Evolutionary conservation across 1,284 basidiomycete species (phyloP).

Genomic region (Tremellales sp.): DNA sequence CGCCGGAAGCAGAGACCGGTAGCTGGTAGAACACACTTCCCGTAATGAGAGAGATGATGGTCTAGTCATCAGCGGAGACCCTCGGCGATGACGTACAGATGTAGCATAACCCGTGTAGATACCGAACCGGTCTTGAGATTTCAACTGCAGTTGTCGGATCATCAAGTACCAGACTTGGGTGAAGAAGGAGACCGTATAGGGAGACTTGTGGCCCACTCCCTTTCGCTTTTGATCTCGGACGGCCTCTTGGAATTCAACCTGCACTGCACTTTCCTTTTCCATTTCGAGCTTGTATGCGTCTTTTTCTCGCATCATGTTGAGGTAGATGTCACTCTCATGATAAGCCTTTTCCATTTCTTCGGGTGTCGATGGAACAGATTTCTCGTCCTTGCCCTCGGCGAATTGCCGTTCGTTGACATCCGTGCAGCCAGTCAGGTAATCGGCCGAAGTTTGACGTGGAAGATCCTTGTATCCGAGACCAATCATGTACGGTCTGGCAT

Average conservation of each 20-base stretch:
- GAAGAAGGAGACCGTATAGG: slow-evolving; percentile 77
- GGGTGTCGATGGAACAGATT: slow-evolving; percentile 68
- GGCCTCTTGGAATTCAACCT: slow-evolving; percentile 70
- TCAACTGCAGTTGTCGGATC: slow-evolving; percentile 70
- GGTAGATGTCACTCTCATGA: slow-evolving; percentile 56
- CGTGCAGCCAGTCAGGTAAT: slow-evolving; percentile 67
- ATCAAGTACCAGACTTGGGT: slow-evolving; percentile 70
- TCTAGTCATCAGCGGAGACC: no score
- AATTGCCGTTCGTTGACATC: slow-evolving; percentile 84
- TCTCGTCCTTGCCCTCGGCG: slow-evolving; percentile 61
- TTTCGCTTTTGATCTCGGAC: slow-evolving; percentile 71
- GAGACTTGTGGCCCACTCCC: slow-evolving; percentile 75
- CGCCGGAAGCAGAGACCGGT: slow-evolving; percentile 68
- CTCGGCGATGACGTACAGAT: no score
- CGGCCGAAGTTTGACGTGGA: slow-evolving; percentile 55
- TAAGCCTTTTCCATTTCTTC: slow-evolving; percentile 69
- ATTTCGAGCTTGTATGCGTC: slow-evolving; percentile 64
- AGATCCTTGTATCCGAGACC: slow-evolving; percentile 52
- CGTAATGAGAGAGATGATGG: slow-evolving; percentile 61
- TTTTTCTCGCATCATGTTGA: slow-evolving; percentile 55
- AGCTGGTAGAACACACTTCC: slow-evolving; percentile 72
- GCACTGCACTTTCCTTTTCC: slow-evolving; percentile 59
- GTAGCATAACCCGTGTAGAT: slow-evolving; percentile 66
- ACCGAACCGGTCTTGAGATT: slow-evolving; percentile 77
- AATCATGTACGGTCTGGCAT: slow-evolving; percentile 55